Conservation (phyloP, 306 rosid genomes). For the Elaeagnus macrophylla region DNA sequence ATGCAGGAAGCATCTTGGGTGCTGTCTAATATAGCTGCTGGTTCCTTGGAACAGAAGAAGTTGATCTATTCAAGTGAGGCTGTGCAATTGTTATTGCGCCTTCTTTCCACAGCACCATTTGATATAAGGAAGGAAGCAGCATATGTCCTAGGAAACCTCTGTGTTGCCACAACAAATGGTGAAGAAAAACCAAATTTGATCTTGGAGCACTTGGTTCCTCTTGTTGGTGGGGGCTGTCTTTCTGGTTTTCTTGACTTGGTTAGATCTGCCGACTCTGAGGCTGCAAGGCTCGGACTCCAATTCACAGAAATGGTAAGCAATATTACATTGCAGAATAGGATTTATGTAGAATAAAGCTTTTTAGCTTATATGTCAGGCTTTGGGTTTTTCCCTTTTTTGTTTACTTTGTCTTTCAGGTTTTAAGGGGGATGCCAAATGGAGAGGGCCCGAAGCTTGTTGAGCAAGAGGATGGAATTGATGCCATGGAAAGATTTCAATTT, state of each 20-base stretch:
- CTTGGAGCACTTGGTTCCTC: conserved; percentile 65
- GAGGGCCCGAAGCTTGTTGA: conserved; percentile 84
- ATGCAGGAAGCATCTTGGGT: conserved; percentile 94
- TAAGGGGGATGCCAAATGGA: conserved; percentile 87
- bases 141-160: conserved; percentile 83
- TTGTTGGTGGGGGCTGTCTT: conserved; percentile 70
- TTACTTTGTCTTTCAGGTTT: conserved; percentile 40
- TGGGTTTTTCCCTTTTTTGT: not conserved
- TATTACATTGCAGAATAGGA: not conserved
- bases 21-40: conserved; percentile 82
- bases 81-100: conserved; percentile 50
- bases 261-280: conserved; percentile 75
- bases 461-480: conserved; percentile 85
- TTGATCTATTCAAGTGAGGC: conserved; percentile 65
- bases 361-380: not conserved
- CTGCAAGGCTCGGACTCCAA: conserved; percentile 88
- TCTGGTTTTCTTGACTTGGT: conserved; percentile 77
- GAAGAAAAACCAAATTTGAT: conserved; percentile 60
- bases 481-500: conserved; percentile 95
- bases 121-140: conserved; percentile 91
- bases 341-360: too few relatives aligned
- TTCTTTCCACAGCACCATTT: conserved; percentile 67
- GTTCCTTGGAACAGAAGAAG: conserved; percentile 74
- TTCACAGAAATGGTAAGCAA: conserved; percentile 78
- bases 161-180: conserved; percentile 56